Evolutionary conservation across 1,139 yeast genomes (phyloP).

Genomic region (Yamadazyma diddensiae): DNA sequence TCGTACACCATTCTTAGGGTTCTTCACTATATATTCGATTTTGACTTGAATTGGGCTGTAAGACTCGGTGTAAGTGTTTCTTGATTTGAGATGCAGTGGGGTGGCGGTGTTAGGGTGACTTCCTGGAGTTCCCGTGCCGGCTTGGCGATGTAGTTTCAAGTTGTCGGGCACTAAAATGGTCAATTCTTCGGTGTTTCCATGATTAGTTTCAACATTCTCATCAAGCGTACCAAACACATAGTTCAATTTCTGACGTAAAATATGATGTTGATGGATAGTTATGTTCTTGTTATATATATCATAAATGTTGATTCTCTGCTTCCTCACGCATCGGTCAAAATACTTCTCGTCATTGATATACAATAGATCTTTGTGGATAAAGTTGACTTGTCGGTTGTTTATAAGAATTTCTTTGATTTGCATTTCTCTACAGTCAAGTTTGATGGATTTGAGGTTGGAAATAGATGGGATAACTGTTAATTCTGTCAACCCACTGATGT

Average conservation of each 20-base stretch:
- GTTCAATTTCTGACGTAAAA: slow-evolving; percentile 60
- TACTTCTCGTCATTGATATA: slow-evolving; percentile 35
- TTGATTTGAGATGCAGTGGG: slow-evolving; percentile 37
- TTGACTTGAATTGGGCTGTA: slow-evolving; percentile 73
- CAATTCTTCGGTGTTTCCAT: slow-evolving; percentile 68
- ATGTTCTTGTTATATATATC: slow-evolving; percentile 44
- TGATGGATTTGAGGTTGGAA: slow-evolving; percentile 53
- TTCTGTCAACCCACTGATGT: slow-evolving; percentile 75
- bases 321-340: slow-evolving; percentile 17
- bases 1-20: slow-evolving; percentile 72
- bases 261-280: slow-evolving; percentile 58
- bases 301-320: slow-evolving; percentile 30
- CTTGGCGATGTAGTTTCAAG: slow-evolving; percentile 51
- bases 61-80: slow-evolving; percentile 33
- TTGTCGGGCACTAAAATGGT: slow-evolving; percentile 70
- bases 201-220: slow-evolving; percentile 16
- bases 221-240: slow-evolving; percentile 57
- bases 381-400: slow-evolving; percentile 43
- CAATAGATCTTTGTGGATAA: slow-evolving; percentile 36
- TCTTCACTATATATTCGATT: slow-evolving; percentile 62
- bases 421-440: slow-evolving; percentile 81
- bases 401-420: slow-evolving; percentile 60
- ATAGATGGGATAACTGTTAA: slow-evolving; percentile 74
- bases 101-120: slow-evolving; percentile 37
- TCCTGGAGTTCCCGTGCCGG: slow-evolving; percentile 39